Evolutionary conservation across 768 basidiomycete genomes (phyloP), one percentile per base, ranked within the genome.

Genomic region (Lyophyllum decastes): DNA sequence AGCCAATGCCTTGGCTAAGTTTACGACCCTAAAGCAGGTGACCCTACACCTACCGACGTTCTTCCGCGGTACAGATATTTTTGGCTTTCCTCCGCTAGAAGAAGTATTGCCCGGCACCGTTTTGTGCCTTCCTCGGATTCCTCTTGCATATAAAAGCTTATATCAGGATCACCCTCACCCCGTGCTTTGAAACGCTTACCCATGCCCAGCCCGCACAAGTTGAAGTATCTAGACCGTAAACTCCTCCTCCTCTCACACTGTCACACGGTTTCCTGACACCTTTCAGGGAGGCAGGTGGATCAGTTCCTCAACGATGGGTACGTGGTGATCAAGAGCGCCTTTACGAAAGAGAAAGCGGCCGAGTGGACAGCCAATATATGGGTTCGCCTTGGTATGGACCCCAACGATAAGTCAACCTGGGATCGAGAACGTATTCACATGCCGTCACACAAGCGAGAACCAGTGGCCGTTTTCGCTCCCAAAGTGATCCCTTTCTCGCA

Each of bases 271-370:
- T n/a, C 11, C 7, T 62, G 38, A 60, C 12, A 16, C 21, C 46
- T 48, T 47, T 54, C 60, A 80, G 80, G 70, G 34, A 82, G 76
- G 53, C 79, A 86, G 58, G 74, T 81, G 33, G 71, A 80, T 41
- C 78, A 82, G 60, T 86, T 86, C 66, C 71, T 87, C 48, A 76
- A 81, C 56, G 69, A 84, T 54, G 84, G 85, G 6, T 86, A 80
- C 58, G 67, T 86, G 44, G 68, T 82, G 40, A 76, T 86, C 58
- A 77, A 78, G 61, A 65, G 74, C 30, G 84, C 82, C 0, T 86
- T 87, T 64, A 76, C 80, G 6, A 74, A 73, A 59, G 80, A 81
- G 66, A 76, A 82, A 58, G 76, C 84, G 1, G 75, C 63, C 24
- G 76, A 80, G 44, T 83, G 78, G 73, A 82, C 78, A 8, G 68